Conservation (phyloP, 225 moss, liverwort and hornwort species). For the Straminergon stramineum region DNA sequence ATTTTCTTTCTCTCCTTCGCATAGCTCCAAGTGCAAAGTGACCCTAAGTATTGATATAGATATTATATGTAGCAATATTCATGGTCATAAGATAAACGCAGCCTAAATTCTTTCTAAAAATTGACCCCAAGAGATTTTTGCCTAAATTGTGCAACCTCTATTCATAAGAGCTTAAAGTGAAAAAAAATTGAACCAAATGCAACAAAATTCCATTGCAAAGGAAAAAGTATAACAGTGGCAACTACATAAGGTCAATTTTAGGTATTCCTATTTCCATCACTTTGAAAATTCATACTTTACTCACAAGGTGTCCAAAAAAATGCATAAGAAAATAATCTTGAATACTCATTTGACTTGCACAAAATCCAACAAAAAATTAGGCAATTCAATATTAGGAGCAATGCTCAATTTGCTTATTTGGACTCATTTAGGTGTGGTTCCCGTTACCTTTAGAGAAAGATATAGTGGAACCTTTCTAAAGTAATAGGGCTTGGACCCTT, state of each 20-base stretch:
- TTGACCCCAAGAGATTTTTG: fast-evolving
- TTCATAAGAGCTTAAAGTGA: fast-evolving
- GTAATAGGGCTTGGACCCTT: no score
- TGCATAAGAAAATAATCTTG: neutral
- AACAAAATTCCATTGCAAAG: no score
- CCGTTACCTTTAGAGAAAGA: neutral
- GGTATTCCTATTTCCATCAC: fast-evolving
- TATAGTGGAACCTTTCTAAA: no score
- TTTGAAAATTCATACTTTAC: neutral
- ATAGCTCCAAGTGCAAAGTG: fast-evolving
- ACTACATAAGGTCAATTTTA: no score
- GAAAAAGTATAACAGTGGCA: no score
- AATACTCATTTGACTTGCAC: neutral
- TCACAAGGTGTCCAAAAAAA: fast-evolving
- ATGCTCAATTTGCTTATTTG: neutral
- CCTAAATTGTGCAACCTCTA: neutral
- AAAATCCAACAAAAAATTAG: neutral
- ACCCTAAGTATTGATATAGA: neutral
- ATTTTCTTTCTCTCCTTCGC: neutral
- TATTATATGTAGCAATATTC: neutral
- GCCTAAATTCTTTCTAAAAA: no score
- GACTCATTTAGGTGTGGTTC: neutral
- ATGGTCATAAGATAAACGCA: neutral
- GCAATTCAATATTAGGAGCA: neutral
- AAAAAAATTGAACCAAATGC: no score